Evolutionary conservation across 2,329 filamentous ascomycete genomes (phyloP).

Genomic region (Paraphoma chrysanthemicola): DNA sequence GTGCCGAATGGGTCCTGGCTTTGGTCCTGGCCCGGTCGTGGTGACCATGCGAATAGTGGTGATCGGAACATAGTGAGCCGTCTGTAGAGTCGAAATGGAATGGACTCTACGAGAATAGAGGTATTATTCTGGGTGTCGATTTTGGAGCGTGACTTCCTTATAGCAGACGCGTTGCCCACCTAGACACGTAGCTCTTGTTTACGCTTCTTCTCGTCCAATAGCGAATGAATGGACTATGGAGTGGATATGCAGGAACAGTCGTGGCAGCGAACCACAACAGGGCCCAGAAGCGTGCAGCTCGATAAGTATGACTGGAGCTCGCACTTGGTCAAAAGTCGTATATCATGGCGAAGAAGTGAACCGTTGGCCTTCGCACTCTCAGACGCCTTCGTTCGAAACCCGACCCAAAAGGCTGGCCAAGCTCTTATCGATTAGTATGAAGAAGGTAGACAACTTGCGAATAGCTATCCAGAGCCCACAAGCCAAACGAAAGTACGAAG

Average conservation of each 20-base stretch:
- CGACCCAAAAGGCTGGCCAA: slow-evolving; percentile 7
- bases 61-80: slow-evolving; percentile 40
- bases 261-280: slow-evolving; percentile 20
- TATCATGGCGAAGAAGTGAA: slow-evolving; percentile 34
- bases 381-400: slow-evolving; percentile 18
- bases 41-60: slow-evolving; percentile 41
- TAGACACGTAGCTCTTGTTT: slow-evolving; percentile 30
- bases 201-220: slow-evolving; percentile 20
- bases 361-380: slow-evolving; percentile 27
- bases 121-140: slow-evolving; percentile 14
- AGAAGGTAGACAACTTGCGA: slow-evolving; percentile 6
- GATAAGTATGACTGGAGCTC: slow-evolving; percentile 42
- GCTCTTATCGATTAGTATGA: slow-evolving; percentile 4
- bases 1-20: slow-evolving; percentile 35
- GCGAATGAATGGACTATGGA: slow-evolving; percentile 31
- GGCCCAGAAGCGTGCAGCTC: slow-evolving; percentile 18
- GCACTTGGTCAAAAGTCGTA: slow-evolving; percentile 35
- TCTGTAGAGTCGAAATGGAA: slow-evolving; percentile 10
- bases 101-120: slow-evolving; percentile 17
- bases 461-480: slow-evolving; percentile 29
- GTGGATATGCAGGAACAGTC: slow-evolving; percentile 33
- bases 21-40: slow-evolving; percentile 25
- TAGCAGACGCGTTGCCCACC: slow-evolving; percentile 29
- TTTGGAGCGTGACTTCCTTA: slow-evolving; percentile 32
- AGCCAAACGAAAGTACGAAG: slow-evolving; percentile 41